Base-by-base conservation (phyloP, 2,329 filamentous ascomycete genomes). In the Colletotrichum truncatum region DNA sequence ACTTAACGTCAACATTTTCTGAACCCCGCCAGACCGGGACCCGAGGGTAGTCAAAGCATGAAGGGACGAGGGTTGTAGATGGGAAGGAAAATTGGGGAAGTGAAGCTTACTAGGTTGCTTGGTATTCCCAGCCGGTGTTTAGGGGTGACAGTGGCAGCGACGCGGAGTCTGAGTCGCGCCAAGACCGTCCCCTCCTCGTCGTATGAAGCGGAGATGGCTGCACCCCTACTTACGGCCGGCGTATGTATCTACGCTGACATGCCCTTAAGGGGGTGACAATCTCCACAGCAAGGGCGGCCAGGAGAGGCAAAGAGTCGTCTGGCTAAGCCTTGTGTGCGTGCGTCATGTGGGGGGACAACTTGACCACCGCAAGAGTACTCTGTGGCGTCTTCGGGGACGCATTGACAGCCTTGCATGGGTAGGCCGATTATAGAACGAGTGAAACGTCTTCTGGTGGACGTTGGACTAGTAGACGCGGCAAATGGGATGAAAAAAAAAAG, bases 101-200 rank as follows among this genome's bases (percentile, higher is more conserved):
- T 62, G 57, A 65, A 65, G 62, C 62, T 55, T 36, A 61, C 62
- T 55, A 55, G 34, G 62, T 65, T 62, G 26, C 62, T 65, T 65
- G 57, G 62, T 54, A 55, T 55, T 38, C 30, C 34, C 39, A 28
- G 28, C 21, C 23, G n/a, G 39, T 34, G 39, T 21, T 16, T 43
- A 53, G 16, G 28, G 45, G 45, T 30, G 21, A 64, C 49, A 28
- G 62, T 43, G 57, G 49, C 57, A 55, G 43, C 23, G 36, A 26
- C 38, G 49, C 41, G 41, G 57, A 51, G 16, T 51, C 56, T 62
- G 49, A 55, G 49, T 65, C 57, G 57, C 41, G 57, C 57, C 62
- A 62, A 65, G 62, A 62, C 62, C 21, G 4, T 36, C 45, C 45
- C 32, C 26, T 41, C 49, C 54, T 56, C 62, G 62, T 34, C 56